Conservation (phyloP, 2,329 filamentous ascomycete species). For the Venturia effusa region DNA sequence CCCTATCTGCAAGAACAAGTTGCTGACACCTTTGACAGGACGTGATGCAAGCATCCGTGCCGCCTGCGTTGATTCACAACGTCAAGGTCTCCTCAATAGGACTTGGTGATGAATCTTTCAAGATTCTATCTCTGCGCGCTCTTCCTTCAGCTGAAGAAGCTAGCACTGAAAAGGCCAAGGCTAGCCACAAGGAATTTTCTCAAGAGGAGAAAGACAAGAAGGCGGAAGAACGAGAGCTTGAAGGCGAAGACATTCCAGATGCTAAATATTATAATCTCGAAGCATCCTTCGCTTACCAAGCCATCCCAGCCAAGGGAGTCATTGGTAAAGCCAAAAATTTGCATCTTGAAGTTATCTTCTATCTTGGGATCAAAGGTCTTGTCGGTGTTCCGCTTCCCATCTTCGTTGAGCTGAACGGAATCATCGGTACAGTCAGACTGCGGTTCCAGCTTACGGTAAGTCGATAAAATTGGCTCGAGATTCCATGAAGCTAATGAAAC, state of each 20-base stretch:
- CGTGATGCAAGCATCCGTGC: constrained; percentile 70
- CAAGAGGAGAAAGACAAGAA: constrained; percentile 23
- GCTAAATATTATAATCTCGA: constrained; percentile 71
- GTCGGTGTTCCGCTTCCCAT: constrained; percentile 37
- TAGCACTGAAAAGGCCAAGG: constrained; percentile 17
- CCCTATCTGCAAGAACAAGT: background rate
- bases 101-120: constrained; percentile 59
- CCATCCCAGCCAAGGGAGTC: constrained; percentile 49
- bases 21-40: constrained; percentile 29
- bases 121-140: constrained; percentile 62
- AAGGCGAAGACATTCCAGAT: constrained; percentile 48
- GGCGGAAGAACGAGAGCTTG: constrained; percentile 39
- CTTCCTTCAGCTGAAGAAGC: constrained; percentile 52
- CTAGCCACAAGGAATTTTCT: constrained; percentile 1
- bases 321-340: constrained; percentile 58
- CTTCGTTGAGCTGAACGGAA: constrained; percentile 63
- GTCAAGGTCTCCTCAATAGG: constrained; percentile 65
- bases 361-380: constrained; percentile 39
- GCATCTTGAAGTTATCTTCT: constrained; percentile 62
- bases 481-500: background rate
- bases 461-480: background rate
- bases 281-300: constrained; percentile 63
- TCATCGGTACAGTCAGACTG: constrained; percentile 59
- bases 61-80: constrained; percentile 55
- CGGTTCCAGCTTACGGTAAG: constrained; percentile 53